Conservation (phyloP, 768 basidiomycete genomes). For the Ramaria sp. region DNA sequence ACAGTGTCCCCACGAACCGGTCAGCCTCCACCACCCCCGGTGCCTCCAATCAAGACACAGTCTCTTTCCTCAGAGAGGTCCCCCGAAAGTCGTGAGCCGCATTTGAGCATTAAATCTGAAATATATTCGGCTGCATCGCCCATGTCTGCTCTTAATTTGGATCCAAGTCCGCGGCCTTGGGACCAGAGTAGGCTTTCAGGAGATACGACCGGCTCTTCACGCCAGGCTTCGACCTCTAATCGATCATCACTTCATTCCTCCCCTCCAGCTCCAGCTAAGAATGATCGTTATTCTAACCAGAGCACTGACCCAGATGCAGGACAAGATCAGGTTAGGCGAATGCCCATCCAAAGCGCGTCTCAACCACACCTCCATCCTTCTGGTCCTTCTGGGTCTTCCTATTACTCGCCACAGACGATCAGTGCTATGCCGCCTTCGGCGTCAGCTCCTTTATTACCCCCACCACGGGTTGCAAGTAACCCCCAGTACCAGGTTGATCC, state of each 20-base stretch:
- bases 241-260: background rate
- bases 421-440: background rate
- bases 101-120: slow-evolving; percentile 16
- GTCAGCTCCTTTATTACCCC: slow-evolving; percentile 8
- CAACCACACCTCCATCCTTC: background rate
- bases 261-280: no score
- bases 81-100: slow-evolving; percentile 15
- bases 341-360: background rate
- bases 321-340: background rate
- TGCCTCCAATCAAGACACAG: slow-evolving; percentile 34
- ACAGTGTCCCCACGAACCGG: slow-evolving; percentile 49
- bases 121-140: slow-evolving; percentile 10
- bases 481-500: background rate
- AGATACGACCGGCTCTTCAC: background rate
- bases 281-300: background rate
- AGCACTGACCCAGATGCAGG: background rate
- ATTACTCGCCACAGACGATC: background rate
- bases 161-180: background rate
- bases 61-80: background rate
- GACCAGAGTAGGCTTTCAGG: background rate
- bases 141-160: background rate
- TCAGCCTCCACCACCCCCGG: slow-evolving; percentile 50
- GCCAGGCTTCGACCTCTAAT: background rate
- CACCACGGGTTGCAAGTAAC: slow-evolving; percentile 11
- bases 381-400: background rate